phyloP scores from a whole-genome alignment of 768 basidiomycete species.

The Fomitopsis pulvina region DNA sequence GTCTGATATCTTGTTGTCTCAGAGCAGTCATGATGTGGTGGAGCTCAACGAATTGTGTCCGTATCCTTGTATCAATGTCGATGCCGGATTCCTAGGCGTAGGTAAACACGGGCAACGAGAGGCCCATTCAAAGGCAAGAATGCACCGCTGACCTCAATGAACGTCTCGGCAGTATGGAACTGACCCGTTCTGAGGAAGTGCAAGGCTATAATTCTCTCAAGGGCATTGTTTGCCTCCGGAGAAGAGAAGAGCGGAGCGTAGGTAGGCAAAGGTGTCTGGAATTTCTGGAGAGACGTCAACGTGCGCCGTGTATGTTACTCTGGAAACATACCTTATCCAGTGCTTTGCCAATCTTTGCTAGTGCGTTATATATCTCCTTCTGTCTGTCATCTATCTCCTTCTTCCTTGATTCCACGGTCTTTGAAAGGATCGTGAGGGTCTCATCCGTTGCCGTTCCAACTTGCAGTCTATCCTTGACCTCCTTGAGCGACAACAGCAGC shows the following conservation, averaged over 20 bases:
- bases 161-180: constrained; percentile 69
- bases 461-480: constrained; percentile 47
- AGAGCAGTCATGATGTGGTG: constrained; percentile 68
- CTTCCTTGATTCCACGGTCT: constrained; percentile 63
- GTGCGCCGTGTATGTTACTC: background rate
- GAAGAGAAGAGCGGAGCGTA: constrained; percentile 66
- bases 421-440: constrained; percentile 42
- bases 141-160: constrained; percentile 39
- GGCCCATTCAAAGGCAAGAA: background rate
- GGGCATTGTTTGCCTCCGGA: constrained; percentile 45
- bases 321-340: constrained; percentile 73
- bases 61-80: constrained; percentile 44
- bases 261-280: constrained; percentile 52
- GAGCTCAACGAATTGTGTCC: constrained; percentile 57
- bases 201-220: constrained; percentile 64
- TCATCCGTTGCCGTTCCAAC: constrained; percentile 43
- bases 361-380: constrained; percentile 78
- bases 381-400: constrained; percentile 83
- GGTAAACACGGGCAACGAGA: constrained; percentile 1
- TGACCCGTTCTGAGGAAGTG: constrained; percentile 81
- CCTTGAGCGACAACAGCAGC: constrained; percentile 50
- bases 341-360: constrained; percentile 76
- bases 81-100: constrained; percentile 57
- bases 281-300: constrained; percentile 30
- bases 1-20: constrained; percentile 55